phyloP scores from a whole-genome alignment of 2,329 filamentous ascomycete genomes.

The Claviceps monticola region DNA sequence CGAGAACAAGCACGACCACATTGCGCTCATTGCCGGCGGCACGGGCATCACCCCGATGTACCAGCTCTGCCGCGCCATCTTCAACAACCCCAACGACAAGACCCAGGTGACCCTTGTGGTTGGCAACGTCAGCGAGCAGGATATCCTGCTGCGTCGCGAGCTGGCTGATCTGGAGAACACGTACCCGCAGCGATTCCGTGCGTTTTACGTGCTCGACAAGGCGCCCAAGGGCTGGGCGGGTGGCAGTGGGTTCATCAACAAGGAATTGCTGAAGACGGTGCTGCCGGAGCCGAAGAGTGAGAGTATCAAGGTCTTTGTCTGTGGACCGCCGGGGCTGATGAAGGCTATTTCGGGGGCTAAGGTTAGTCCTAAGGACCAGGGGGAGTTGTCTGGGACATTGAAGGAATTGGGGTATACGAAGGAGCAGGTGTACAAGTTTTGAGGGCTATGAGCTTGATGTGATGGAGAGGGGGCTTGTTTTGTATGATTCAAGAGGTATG shows the following conservation, averaged over 20 bases:
- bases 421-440: conserved; percentile 95
- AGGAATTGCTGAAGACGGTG: conserved; percentile 89
- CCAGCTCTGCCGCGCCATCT: conserved; percentile 81
- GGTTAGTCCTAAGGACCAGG: conserved; percentile 87
- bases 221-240: conserved; percentile 65
- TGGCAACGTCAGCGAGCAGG: conserved; percentile 77
- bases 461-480: too few species aligned
- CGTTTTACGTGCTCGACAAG: conserved; percentile 87
- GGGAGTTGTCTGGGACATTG: conserved; percentile 69
- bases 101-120: conserved; percentile 95
- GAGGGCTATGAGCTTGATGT: not conserved
- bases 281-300: conserved; percentile 82
- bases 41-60: conserved; percentile 98
- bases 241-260: conserved; percentile 67
- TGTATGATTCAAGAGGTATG: too few species aligned
- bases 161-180: conserved; percentile 81
- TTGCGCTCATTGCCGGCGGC: conserved; percentile 79
- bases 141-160: conserved; percentile 83
- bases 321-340: conserved; percentile 84
- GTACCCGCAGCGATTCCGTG: conserved; percentile 87
- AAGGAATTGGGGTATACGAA: conserved; percentile 59
- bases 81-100: conserved; percentile 92
- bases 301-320: conserved; percentile 94
- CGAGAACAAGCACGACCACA: conserved; percentile 85
- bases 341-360: conserved; percentile 83